Evolutionary conservation across 257 asterid species (phyloP), one percentile per base, ranked within the genome.

Genomic region (Nicotiana tomentosiformis): DNA sequence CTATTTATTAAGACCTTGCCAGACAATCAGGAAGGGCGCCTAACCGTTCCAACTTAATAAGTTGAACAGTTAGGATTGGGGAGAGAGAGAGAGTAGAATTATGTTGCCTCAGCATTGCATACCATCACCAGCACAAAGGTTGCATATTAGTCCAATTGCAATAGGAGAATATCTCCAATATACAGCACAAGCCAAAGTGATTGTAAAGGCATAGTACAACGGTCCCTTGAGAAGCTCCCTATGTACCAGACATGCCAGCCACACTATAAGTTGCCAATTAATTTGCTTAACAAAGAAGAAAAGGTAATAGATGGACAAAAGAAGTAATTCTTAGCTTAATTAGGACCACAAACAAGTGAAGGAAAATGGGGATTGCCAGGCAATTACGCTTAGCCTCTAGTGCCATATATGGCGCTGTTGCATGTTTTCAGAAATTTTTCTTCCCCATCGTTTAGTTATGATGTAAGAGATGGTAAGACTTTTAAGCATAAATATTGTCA

Each of bases 151-250:
- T 77, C 97, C 98, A 87, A 94, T 87, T 30, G 97, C 93, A 78
- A 94, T 89, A 12, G 99, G 98, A 77, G 98, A 94, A 78, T 92
- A 90, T 89, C 97, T 93, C 99, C 99, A 96, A 87, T 88, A 96
- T 83, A 94, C 43, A 61, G 89, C 92, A 88, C 94, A 68, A 65
- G 98, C 98, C 86, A 90, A 83, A 82, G 94, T 83, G 87, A 96
- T 93, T 16, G 98, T 86, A 68, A 90, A 10, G 81, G 97, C 99
- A 87, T 94, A 96, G 90, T 93, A 96, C 74, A 96, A 66, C 0
- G 99, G 98, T 82, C 98, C 99, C 88, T 90, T 94, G n/a, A 96
- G 95, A 66, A 96, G 93, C 87, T 96, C 98, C 95, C 99, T 94
- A 87, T 84, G 77, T 66, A 87, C 70, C 30, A 78, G 79, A 32